phyloP scores from a whole-genome alignment of 768 basidiomycete species.

The Tylopilus intermedius region DNA sequence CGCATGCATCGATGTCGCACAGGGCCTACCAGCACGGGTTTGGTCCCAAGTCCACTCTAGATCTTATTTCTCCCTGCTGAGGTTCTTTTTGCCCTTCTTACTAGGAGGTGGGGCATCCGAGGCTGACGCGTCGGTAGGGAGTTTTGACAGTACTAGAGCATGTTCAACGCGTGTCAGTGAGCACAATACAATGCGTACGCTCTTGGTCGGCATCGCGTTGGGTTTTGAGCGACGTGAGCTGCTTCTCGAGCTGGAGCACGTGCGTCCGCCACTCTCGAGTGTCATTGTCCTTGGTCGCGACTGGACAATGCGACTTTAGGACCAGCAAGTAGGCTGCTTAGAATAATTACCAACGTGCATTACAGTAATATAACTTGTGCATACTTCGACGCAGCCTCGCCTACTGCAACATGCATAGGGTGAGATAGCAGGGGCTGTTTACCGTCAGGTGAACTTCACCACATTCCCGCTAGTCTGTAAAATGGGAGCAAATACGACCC shows the following conservation, averaged over 20 bases:
- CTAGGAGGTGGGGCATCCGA: slow-evolving; percentile 21
- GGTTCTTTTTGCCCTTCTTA: slow-evolving; percentile 26
- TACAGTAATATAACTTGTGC: too few relatives aligned
- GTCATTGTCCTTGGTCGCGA: not conserved
- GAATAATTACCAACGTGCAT: too few relatives aligned
- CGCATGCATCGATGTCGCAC: not conserved
- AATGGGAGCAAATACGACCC: too few relatives aligned
- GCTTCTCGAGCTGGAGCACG: slow-evolving; percentile 27
- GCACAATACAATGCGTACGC: slow-evolving; percentile 10
- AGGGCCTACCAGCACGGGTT: slow-evolving; percentile 12
- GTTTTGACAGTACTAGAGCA: slow-evolving; percentile 19
- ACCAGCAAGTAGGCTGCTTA: slow-evolving; percentile 26
- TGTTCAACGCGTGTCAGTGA: not conserved
- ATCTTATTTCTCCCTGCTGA: slow-evolving; percentile 12
- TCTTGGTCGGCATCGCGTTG: slow-evolving; percentile 22
- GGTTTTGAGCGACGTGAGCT: slow-evolving; percentile 18
- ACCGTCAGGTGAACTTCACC: too few relatives aligned
- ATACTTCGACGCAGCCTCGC: too few relatives aligned
- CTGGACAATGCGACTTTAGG: slow-evolving; percentile 24
- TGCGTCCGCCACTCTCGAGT: slow-evolving; percentile 22
- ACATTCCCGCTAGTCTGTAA: too few relatives aligned
- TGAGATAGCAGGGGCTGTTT: too few relatives aligned
- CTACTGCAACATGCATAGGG: too few relatives aligned
- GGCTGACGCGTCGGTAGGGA: slow-evolving; percentile 10
- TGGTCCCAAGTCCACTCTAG: slow-evolving; percentile 21